Conservation (phyloP, 2,329 filamentous ascomycete genomes). For the Plectosphaerella sp. region DNA sequence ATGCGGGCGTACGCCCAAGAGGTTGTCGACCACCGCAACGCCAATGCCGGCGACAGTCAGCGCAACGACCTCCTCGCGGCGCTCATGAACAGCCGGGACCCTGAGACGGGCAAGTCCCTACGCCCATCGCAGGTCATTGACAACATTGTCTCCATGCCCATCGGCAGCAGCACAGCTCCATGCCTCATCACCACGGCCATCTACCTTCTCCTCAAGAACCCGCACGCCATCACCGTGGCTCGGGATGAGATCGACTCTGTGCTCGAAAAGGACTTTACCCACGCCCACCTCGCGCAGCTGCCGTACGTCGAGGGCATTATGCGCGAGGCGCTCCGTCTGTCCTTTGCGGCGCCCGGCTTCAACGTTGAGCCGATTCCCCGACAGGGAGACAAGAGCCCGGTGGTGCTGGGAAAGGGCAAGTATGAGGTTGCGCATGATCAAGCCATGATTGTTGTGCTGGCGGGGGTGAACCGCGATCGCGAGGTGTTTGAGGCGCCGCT, state of each 20-base stretch:
- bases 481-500: conserved; percentile 41
- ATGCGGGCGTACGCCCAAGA: conserved; percentile 53
- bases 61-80: conserved; percentile 58
- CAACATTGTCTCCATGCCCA: conserved; percentile 66
- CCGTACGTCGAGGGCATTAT: conserved; percentile 50
- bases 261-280: conserved; percentile 29
- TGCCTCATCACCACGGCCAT: conserved; percentile 40
- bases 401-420: conserved; percentile 42
- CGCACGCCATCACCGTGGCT: conserved; percentile 39
- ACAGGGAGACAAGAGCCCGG: conserved; percentile 34
- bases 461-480: conserved; percentile 45
- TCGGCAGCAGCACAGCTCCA: conserved; percentile 47
- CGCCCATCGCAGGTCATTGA: conserved; percentile 58
- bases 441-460: conserved; percentile 43
- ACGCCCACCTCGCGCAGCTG: conserved; percentile 46
- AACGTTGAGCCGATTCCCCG: conserved; percentile 45
- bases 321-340: conserved; percentile 50
- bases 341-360: conserved; percentile 49
- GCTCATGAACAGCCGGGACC: conserved; percentile 55
- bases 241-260: conserved; percentile 51
- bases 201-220: conserved; percentile 48
- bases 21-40: conserved; percentile 51
- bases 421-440: conserved; percentile 46
- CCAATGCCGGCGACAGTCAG: conserved; percentile 48
- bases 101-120: conserved; percentile 54